Evolutionary conservation across 2,329 filamentous ascomycete genomes (phyloP), one percentile per base, ranked within the genome.

Genomic region (Diaporthe eres): DNA sequence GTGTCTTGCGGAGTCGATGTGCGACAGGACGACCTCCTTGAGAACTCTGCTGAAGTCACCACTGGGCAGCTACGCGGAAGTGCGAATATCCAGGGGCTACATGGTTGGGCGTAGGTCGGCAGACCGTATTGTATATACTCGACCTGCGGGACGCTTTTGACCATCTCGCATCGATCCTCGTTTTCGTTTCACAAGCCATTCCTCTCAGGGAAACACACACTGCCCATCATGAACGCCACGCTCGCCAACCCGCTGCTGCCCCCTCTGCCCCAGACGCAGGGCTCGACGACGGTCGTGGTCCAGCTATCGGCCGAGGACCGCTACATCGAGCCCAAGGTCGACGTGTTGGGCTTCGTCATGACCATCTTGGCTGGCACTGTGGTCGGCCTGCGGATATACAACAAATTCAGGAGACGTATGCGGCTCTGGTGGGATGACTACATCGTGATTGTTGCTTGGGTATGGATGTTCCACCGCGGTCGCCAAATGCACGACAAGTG

Each of bases 381-480:
- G 37, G 72, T 74, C 17, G 72, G 60, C 25, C 49, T 74, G 25
- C 72, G 72, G 4, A 67, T 74, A 34, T 74, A 67, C 72, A 57
- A 68, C 60, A 74, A 68, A 47, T 25, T 31, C 63, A 63, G 72
- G n/a, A 67, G 53, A n/a, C 60, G 72, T 15, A 9, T 25, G 15
- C 25, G 37, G 25, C 61, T 74, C n/a, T 68, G 72, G 72, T 74
- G 72, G 72, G 72, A 74, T 58, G 72, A 74, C 49, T 74, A 68
- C 25, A 68, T 74, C 25, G 60, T 65, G 31, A 68, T 74, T 63
- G 72, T 68, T 31, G 53, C 72, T 39, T 74, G 72, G 72, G 72
- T 74, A 68, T 47, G 61, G 2, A 44, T 2, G 1, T 13, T 13
- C 22, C 31, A 25, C 17, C 8, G 6, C 22, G 53, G 15, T 39